These are phyloP conservation scores for Mycena olivaceomarginata DNA, from an alignment of 768 basidiomycete genomes.

Conservation along the genomic window DNA sequence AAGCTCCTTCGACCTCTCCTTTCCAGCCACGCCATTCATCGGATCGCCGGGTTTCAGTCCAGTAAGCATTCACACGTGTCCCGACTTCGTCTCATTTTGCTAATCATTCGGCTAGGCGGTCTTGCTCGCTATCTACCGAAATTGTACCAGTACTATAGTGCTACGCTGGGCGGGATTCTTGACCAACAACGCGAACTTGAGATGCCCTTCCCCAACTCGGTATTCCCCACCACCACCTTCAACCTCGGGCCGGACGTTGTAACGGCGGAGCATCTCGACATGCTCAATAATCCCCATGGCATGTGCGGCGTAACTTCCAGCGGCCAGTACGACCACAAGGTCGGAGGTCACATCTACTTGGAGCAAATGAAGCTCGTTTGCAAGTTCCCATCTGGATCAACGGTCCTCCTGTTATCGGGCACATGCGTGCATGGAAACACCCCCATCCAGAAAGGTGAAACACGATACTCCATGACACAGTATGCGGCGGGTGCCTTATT, in stretches of 20 bases:
- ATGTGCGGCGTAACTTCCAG: slow-evolving; percentile 31
- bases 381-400: slow-evolving; percentile 39
- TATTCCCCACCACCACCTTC: background rate
- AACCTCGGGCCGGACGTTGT: slow-evolving; percentile 16
- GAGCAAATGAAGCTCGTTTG: slow-evolving; percentile 31
- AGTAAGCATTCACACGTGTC: no score
- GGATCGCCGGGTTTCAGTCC: no score
- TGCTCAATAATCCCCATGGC: slow-evolving; percentile 15
- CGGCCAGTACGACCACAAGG: slow-evolving; percentile 18
- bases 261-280: slow-evolving; percentile 14
- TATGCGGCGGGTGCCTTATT: slow-evolving; percentile 40
- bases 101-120: background rate
- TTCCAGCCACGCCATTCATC: no score
- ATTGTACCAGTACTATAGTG: background rate
- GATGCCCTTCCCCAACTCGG: background rate
- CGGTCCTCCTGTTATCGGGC: background rate
- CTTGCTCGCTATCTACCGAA: background rate
- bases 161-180: background rate
- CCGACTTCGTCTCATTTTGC: background rate
- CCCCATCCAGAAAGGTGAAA: slow-evolving; percentile 36
- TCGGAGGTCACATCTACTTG: slow-evolving; percentile 27
- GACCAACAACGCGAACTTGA: background rate
- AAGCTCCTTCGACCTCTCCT: background rate
- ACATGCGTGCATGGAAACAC: slow-evolving; percentile 39
- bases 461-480: slow-evolving; percentile 46